phyloP scores from a whole-genome alignment of 306 rosid genomes.

The Acmispon strigosus region DNA sequence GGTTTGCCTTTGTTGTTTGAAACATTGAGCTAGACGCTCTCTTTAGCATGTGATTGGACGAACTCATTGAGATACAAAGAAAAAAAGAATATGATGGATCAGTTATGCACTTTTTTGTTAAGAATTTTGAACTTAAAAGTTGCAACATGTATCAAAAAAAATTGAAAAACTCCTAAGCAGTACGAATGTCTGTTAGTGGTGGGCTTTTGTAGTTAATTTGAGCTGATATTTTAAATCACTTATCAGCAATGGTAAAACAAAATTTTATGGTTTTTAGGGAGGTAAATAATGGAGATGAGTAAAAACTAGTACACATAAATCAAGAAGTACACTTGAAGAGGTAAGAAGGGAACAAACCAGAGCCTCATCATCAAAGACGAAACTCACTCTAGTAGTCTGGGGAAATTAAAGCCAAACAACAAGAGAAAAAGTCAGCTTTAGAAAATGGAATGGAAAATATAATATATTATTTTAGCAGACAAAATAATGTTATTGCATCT shows the following conservation, averaged over 20 bases:
- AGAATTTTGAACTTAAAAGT: too few relatives aligned
- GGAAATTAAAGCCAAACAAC: constrained; percentile 13
- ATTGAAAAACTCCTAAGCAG: too few relatives aligned
- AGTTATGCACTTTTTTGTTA: too few relatives aligned
- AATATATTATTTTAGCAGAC: not conserved
- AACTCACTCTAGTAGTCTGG: constrained; percentile 86
- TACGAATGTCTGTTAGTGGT: too few relatives aligned
- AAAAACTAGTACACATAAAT: not conserved
- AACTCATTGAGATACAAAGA: too few relatives aligned
- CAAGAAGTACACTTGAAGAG: constrained; percentile 10
- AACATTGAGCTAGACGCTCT: too few relatives aligned
- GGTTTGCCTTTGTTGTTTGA: too few relatives aligned
- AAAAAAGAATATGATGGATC: too few relatives aligned
- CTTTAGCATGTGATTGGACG: too few relatives aligned
- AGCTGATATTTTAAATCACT: too few relatives aligned
- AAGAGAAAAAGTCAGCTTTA: constrained; percentile 10
- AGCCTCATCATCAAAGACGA: constrained; percentile 74
- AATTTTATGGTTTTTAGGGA: not conserved
- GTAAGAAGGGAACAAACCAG: constrained; percentile 60
- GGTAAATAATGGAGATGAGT: not conserved
- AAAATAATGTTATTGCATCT: not conserved
- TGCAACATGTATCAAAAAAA: too few relatives aligned
- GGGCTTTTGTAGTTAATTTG: too few relatives aligned
- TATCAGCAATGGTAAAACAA: not conserved
- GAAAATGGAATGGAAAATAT: constrained; percentile 11